Evolutionary conservation across 176 grass and related monocot genomes (phyloP).

Genomic region (Avena atlantica): DNA sequence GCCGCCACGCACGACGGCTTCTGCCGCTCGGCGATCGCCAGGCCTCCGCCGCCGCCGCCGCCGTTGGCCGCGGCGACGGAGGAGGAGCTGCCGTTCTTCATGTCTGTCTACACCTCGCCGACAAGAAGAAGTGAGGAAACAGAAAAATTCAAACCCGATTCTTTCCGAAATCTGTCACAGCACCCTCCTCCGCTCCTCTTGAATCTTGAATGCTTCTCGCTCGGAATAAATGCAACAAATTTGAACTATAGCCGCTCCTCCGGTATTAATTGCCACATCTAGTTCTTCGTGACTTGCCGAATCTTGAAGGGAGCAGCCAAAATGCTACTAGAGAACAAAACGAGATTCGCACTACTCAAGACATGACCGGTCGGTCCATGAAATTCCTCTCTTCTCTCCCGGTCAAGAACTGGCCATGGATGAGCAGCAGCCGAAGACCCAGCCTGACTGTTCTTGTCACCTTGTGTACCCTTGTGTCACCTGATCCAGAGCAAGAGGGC

Average conservation of each 20-base stretch:
- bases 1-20: conserved; percentile 62
- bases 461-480: not conserved
- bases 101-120: conserved; percentile 22
- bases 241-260: conserved; percentile 4
- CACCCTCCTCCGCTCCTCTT: not conserved
- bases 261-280: conserved; percentile 36
- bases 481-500: conserved; percentile 39
- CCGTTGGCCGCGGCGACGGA: conserved; percentile 8
- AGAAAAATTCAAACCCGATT: conserved; percentile 17
- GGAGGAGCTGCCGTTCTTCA: conserved; percentile 36
- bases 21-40: conserved; percentile 59
- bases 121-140: not conserved
- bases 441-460: not conserved
- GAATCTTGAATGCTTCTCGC: conserved; percentile 34
- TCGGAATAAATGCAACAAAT: conserved; percentile 34
- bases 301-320: conserved; percentile 17
- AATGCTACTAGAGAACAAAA: conserved; percentile 54
- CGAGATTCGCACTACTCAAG: conserved; percentile 15
- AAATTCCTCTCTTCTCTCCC: not conserved
- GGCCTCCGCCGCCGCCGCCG: not conserved
- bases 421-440: not conserved
- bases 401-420: conserved; percentile 12
- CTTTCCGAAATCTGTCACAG: not conserved
- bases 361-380: not conserved
- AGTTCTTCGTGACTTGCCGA: conserved; percentile 28